These are phyloP conservation scores for Candida golubevii DNA, from an alignment of 805 yeast species.

Conservation along the genomic window DNA sequence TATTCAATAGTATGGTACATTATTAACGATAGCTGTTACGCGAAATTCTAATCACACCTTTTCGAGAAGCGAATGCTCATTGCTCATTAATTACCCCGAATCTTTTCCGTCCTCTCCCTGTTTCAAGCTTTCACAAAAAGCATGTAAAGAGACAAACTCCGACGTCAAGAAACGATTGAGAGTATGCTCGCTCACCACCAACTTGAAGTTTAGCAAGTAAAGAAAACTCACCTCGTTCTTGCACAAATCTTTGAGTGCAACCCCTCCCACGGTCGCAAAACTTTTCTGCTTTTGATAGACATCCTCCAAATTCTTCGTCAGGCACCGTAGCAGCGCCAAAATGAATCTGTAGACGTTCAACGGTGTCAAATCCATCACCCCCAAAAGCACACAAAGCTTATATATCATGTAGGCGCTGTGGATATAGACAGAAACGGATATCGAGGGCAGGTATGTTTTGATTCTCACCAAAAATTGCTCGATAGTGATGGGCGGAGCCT, in stretches of 20 bases:
- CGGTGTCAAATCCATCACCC: slow-evolving; percentile 29
- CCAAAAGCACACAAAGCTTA: slow-evolving; percentile 31
- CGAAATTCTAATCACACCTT: no score
- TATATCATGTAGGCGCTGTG: slow-evolving; percentile 38
- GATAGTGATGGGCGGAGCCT: slow-evolving; percentile 32
- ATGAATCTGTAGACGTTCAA: slow-evolving; percentile 38
- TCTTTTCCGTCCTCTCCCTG: not conserved
- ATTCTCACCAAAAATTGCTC: slow-evolving; percentile 34
- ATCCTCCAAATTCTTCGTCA: slow-evolving; percentile 42
- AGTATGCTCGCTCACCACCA: slow-evolving; percentile 38
- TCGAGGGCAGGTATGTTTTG: slow-evolving; percentile 36
- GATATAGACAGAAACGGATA: slow-evolving; percentile 36
- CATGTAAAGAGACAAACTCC: slow-evolving; percentile 29
- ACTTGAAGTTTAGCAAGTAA: slow-evolving; percentile 46
- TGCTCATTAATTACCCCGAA: not conserved
- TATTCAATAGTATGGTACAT: no score
- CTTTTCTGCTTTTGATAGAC: slow-evolving; percentile 39
- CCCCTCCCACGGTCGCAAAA: slow-evolving; percentile 44
- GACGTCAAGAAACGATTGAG: slow-evolving; percentile 30
- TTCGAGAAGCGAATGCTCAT: not conserved
- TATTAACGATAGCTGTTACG: no score
- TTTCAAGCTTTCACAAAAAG: slow-evolving; percentile 15
- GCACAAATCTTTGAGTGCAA: slow-evolving; percentile 40
- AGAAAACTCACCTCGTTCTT: slow-evolving; percentile 48
- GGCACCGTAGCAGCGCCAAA: slow-evolving; percentile 35